Base-by-base conservation (phyloP, 2,329 filamentous ascomycete species). In the Alternaria triticina region DNA sequence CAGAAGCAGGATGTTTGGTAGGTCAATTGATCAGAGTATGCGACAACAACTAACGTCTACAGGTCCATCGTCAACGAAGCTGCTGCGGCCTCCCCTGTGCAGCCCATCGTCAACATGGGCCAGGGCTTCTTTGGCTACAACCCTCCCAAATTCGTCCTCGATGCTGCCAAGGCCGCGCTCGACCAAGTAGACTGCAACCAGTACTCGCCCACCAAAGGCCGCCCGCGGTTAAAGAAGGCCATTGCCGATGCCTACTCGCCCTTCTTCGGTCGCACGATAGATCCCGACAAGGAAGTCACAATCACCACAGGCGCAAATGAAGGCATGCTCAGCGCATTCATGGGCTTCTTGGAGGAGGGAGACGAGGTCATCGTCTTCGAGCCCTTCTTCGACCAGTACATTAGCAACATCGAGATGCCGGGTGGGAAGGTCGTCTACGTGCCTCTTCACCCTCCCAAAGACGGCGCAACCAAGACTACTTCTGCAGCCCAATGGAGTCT, bases 301-400 rank as follows among this genome's bases (percentile, higher is more conserved):
- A 93, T 99, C 78, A 98, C 96, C 5, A 98, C 95, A 0, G 92
- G 92, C 46, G 92, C 93, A 44, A 96, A 96, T 74, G 92, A 96
- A 82, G 91, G 87, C 74, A 98, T 98, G 93, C 85, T 99, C 69
- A 95, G 92, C 77, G 96, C 94, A 0, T 98, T 99, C 77, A 98
- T 99, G 96, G 96, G 88, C 3, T 99, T 99, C 73, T 89, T 99
- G 62, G 96, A 99, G 81, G 87, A 88, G 1, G 96, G 93, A 12
- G 96, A 99, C 77, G 96, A 99, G 81, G 96, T 97, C 69, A 97
- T 99, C 70, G 88, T 99, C 60, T 97, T 99, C 79, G 96, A 99
- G 83, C 96, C 96, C 11, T 99, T 97, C 83, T 99, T 98, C 79
- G 96, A 99, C 82, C 96, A 99, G 89, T 97, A 98, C 80, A 97